These are phyloP conservation scores for Miamiensis avidus DNA, from an alignment of 169 alveolate species.

Conservation along the genomic window DNA sequence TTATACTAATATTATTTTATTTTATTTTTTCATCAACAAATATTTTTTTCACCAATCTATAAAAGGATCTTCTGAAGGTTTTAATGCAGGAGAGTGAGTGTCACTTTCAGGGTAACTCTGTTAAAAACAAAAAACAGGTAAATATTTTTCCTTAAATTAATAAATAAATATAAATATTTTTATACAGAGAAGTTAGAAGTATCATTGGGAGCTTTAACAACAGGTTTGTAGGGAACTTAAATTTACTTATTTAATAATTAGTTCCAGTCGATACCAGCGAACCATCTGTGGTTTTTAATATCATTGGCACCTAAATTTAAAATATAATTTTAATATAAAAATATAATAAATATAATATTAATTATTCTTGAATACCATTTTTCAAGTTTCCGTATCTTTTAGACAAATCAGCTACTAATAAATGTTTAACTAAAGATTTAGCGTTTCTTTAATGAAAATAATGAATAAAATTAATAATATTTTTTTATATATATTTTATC, in stretches of 20 bases:
- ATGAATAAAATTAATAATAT: background rate
- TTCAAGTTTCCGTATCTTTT: constrained; percentile 78
- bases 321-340: background rate
- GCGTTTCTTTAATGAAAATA: constrained; percentile 53
- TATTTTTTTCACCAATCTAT: constrained; percentile 89
- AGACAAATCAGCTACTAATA: constrained; percentile 65
- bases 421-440: constrained; percentile 69
- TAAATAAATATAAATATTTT: too few relatives aligned
- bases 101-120: constrained; percentile 83
- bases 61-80: constrained; percentile 86
- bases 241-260: constrained; percentile 49
- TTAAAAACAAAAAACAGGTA: constrained; percentile 28
- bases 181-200: constrained; percentile 77
- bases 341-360: too few relatives aligned
- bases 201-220: constrained; percentile 67
- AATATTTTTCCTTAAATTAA: background rate
- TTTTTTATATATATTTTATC: background rate
- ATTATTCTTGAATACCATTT: constrained; percentile 39
- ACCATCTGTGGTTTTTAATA: constrained; percentile 76
- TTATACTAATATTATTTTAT: too few relatives aligned
- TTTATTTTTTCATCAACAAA: too few relatives aligned
- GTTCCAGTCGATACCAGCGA: constrained; percentile 74
- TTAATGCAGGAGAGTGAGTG: constrained; percentile 78
- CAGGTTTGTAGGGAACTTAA: constrained; percentile 75
- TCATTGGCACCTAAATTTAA: constrained; percentile 65